phyloP scores from a whole-genome alignment of 2,329 filamentous ascomycete species.

The Aspergillus niger region DNA sequence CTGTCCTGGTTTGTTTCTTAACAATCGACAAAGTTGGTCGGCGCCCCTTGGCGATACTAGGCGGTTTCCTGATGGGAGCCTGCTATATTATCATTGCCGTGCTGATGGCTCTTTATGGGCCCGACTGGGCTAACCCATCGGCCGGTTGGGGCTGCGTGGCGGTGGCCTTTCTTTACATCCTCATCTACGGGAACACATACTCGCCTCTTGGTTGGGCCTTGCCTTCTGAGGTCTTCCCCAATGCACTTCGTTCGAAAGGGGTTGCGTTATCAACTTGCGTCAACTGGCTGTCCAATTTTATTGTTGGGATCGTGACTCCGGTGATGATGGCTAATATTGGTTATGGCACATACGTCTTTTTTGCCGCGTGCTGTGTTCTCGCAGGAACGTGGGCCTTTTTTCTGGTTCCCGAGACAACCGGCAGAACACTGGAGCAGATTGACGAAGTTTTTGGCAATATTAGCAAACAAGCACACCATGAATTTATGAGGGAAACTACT shows the following conservation, averaged over 20 bases:
- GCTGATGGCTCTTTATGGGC: neutral
- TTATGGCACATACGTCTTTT: constrained; percentile 57
- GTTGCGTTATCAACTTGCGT: constrained; percentile 37
- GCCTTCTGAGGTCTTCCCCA: constrained; percentile 40
- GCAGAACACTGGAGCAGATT: constrained; percentile 55
- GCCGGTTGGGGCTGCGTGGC: constrained; percentile 21
- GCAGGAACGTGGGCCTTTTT: constrained; percentile 51
- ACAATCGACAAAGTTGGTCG: constrained; percentile 24
- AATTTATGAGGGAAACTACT: too few species aligned
- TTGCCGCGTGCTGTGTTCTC: constrained; percentile 52
- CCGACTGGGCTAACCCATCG: neutral
- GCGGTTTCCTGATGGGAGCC: constrained; percentile 46
- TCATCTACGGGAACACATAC: constrained; percentile 60
- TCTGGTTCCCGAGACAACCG: constrained; percentile 58
- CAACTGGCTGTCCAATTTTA: constrained; percentile 45
- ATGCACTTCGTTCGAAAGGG: constrained; percentile 37
- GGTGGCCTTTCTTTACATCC: constrained; percentile 60
- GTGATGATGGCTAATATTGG: constrained; percentile 59
- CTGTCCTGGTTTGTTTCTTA: constrained; percentile 57
- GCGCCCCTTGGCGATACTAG: constrained; percentile 64
- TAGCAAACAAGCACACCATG: too few species aligned
- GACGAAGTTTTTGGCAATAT: constrained; percentile 39
- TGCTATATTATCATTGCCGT: neutral
- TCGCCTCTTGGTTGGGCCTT: constrained; percentile 41
- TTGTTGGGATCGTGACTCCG: constrained; percentile 61